A percentile compares a stretch with the other conserved stretches of the same genome.
phyloP scores from a whole-genome alignment of 257 asterid species.

The Nicotiana tomentosiformis region DNA sequence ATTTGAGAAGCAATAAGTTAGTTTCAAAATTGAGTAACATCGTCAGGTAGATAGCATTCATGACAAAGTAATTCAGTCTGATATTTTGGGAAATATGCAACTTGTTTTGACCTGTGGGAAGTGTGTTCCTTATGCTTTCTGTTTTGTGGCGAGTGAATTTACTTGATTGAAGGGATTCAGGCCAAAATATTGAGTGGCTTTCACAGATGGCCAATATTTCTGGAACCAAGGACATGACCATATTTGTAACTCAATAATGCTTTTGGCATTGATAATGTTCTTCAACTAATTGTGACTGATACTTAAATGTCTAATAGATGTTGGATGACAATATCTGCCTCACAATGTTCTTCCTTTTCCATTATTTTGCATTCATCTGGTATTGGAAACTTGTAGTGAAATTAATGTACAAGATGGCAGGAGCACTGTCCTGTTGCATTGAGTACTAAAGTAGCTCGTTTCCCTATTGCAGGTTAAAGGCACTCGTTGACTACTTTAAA shows the following conservation, averaged over 20 bases:
- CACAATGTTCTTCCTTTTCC: neutral
- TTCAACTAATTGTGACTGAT: neutral
- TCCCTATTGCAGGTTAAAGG: slow-evolving; percentile 57
- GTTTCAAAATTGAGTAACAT: too few relatives aligned
- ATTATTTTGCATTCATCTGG: neutral
- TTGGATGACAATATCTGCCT: slow-evolving; percentile 1
- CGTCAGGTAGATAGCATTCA: too few relatives aligned
- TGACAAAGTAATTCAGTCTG: too few relatives aligned
- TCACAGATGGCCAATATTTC: neutral
- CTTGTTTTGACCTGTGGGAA: too few relatives aligned
- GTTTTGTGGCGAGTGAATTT: too few relatives aligned
- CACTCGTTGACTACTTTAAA: slow-evolving; percentile 69
- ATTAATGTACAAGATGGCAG: neutral
- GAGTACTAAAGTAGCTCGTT: slow-evolving; percentile 18
- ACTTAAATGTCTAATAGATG: neutral
- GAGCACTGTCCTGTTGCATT: neutral
- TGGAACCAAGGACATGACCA: neutral
- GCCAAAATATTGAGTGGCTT: too few relatives aligned
- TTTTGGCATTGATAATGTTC: neutral
- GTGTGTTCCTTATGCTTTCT: too few relatives aligned
- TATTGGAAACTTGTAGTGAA: neutral
- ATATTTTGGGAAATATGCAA: too few relatives aligned
- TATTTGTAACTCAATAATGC: neutral
- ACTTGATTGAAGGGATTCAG: too few relatives aligned
- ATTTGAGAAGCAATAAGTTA: neutral